Conservation (phyloP, 148 eudicot species). For the Arctostaphylos glauca region DNA sequence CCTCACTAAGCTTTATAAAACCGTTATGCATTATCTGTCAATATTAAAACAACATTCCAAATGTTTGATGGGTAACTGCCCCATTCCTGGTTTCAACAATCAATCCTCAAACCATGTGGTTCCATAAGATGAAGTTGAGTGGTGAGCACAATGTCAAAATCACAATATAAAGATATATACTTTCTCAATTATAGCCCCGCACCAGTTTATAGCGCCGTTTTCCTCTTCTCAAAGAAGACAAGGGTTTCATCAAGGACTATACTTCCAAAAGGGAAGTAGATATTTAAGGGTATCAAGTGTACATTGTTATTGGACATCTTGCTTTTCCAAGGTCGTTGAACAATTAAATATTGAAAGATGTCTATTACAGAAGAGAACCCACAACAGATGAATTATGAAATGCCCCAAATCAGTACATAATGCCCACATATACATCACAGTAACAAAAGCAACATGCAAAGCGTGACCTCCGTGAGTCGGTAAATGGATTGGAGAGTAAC, state of each 20-base stretch:
- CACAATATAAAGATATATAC: not conserved
- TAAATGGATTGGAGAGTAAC: not conserved
- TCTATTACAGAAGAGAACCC: too few relatives aligned
- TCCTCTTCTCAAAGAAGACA: not conserved
- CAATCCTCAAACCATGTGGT: not conserved
- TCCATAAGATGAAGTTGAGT: not conserved
- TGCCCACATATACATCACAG: not conserved
- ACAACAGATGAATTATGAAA: not conserved
- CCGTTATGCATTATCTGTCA: not conserved
- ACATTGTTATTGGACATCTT: too few relatives aligned
- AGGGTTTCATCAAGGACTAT: conserved; percentile 7
- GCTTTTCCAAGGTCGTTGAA: too few relatives aligned
- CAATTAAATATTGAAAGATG: not conserved
- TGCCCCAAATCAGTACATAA: conserved; percentile 1
- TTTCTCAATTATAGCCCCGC: not conserved
- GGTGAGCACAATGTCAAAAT: not conserved
- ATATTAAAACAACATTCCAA: not conserved
- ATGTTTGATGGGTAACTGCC: not conserved
- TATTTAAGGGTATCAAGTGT: not conserved
- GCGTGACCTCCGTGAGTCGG: not conserved
- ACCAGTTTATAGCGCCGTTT: not conserved
- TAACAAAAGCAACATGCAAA: not conserved
- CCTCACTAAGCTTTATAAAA: not conserved
- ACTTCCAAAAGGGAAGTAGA: not conserved
- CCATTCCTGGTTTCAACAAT: not conserved